Conservation (phyloP, 352 stramenopile genomes). For the Thalassiosira livingstoniorum region DNA sequence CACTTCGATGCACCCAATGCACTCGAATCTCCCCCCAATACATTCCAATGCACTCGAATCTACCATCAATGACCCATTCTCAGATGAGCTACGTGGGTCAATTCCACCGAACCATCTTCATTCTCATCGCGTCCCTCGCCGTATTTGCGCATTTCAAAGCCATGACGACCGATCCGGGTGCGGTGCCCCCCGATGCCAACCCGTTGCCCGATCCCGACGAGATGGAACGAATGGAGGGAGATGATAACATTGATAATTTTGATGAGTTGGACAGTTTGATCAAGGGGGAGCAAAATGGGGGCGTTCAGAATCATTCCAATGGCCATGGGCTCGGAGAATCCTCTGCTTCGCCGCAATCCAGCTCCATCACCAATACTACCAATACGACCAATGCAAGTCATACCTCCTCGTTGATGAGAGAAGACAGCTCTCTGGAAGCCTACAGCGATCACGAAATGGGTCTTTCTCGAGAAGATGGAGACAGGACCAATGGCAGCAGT, state of each 20-base stretch:
- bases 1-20: too few relatives aligned
- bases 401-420: slow-evolving; percentile 35
- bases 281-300: slow-evolving; percentile 39
- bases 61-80: neutral
- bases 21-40: slow-evolving; percentile 5
- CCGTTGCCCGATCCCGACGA: slow-evolving; percentile 74
- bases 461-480: neutral
- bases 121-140: slow-evolving; percentile 85
- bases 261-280: slow-evolving; percentile 41
- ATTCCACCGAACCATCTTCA: slow-evolving; percentile 83
- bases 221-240: slow-evolving; percentile 42
- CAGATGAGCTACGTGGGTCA: slow-evolving; percentile 60
- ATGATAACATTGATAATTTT: too few relatives aligned
- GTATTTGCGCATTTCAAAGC: slow-evolving; percentile 94
- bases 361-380: neutral
- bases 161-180: slow-evolving; percentile 98
- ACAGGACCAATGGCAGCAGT: neutral
- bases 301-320: too few relatives aligned
- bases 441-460: neutral
- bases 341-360: neutral
- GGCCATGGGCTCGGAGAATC: too few relatives aligned
- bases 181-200: slow-evolving; percentile 93
- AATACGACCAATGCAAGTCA: neutral
- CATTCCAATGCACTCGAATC: neutral
- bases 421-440: slow-evolving; percentile 3